Conservation (phyloP, 345 rosid species). For the Anastatica hierochuntica region DNA sequence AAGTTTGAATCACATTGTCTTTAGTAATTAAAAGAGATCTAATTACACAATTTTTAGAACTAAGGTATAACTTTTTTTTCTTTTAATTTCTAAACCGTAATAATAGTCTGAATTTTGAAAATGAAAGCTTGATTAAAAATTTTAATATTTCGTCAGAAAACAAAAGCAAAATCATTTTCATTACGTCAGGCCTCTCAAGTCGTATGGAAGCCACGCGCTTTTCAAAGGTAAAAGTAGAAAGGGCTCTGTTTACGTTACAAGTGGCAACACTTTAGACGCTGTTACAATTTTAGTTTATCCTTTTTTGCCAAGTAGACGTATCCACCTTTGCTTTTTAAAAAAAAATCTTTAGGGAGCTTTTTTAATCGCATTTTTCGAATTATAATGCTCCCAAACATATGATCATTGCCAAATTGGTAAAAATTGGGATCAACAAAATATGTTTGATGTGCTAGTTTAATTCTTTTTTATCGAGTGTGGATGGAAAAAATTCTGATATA, state of each 20-base stretch:
- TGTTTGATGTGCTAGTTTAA: neutral
- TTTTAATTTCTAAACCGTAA: too few relatives aligned
- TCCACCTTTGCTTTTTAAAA: neutral
- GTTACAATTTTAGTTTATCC: neutral
- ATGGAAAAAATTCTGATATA: too few relatives aligned
- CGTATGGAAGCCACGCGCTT: neutral
- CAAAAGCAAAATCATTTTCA: too few relatives aligned
- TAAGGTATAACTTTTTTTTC: too few relatives aligned
- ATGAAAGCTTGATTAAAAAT: too few relatives aligned
- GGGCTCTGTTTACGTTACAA: neutral
- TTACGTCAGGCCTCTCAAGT: neutral
- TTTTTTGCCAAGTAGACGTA: neutral
- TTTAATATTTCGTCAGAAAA: too few relatives aligned
- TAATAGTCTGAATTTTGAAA: too few relatives aligned
- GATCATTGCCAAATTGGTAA: conserved; percentile 7
- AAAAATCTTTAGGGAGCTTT: neutral
- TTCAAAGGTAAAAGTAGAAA: too few relatives aligned
- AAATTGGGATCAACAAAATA: neutral
- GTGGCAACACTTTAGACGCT: neutral
- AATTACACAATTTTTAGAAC: too few relatives aligned
- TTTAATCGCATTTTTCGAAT: too few relatives aligned
- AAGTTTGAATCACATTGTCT: too few relatives aligned
- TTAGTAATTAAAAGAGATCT: too few relatives aligned
- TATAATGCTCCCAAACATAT: neutral
- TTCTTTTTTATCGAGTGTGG: neutral